phyloP scores from a whole-genome alignment of 1,284 basidiomycete genomes.

The Irpex sp. region DNA sequence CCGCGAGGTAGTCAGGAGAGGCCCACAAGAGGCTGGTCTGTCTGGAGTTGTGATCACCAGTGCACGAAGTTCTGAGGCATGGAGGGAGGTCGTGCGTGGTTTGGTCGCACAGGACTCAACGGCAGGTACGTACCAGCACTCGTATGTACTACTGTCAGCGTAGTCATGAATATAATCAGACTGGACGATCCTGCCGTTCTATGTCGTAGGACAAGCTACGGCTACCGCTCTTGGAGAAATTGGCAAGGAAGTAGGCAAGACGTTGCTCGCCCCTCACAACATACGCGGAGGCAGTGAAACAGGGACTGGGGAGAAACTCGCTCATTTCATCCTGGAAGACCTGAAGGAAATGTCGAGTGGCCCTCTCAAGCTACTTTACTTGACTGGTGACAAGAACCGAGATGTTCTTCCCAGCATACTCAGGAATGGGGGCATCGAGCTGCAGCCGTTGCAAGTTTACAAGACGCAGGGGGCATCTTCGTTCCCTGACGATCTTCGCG shows the following conservation, averaged over 20 bases:
- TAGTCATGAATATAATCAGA: constrained; percentile 9
- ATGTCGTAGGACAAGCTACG: constrained; percentile 69
- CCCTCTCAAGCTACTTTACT: constrained; percentile 49
- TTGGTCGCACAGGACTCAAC: constrained; percentile 13
- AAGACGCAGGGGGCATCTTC: constrained; percentile 52
- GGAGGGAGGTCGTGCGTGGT: constrained; percentile 40
- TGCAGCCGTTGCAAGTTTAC: constrained; percentile 62
- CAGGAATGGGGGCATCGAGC: constrained; percentile 36
- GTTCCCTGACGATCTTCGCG: constrained; percentile 45
- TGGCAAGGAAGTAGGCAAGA: constrained; percentile 21
- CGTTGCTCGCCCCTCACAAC: constrained; percentile 34
- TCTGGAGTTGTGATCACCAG: constrained; percentile 72
- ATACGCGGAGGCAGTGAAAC: constrained; percentile 52
- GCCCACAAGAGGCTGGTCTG: constrained; percentile 32
- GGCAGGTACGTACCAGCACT: background rate
- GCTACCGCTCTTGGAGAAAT: constrained; percentile 42
- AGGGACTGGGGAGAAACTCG: constrained; percentile 67
- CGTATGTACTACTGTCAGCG: background rate
- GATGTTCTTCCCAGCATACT: constrained; percentile 62
- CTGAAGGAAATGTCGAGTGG: constrained; percentile 15
- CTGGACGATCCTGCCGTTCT: constrained; percentile 64
- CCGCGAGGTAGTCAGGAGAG: constrained; percentile 34
- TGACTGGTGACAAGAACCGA: constrained; percentile 80
- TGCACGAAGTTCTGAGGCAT: constrained; percentile 66
- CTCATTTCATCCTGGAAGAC: constrained; percentile 56